Evolutionary conservation across 1,284 basidiomycete species (phyloP), one percentile per base, ranked within the genome.

Genomic region (Retiboletus flavoniger): DNA sequence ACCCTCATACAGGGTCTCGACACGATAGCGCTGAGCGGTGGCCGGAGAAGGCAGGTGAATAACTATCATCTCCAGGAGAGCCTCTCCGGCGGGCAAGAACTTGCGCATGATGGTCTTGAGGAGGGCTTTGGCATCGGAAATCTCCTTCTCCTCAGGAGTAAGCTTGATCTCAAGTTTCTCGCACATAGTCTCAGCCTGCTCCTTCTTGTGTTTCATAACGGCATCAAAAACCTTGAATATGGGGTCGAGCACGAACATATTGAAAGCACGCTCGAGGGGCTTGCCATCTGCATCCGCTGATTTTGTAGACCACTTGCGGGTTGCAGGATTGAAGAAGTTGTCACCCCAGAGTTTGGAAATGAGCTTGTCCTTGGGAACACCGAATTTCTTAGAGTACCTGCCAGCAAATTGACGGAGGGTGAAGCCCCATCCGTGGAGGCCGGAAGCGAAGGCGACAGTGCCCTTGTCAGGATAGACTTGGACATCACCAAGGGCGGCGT

Each of bases 201-300:
- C 96, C 83, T 97, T 99, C 84, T 99, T 98, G 85, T 91, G 98
- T 86, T 99, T 98, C 95, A 98, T 99, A 78, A 98, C 93, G 65
- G 92, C 89, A 69, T 98, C 95, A 78, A 99, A 99, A 74, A 99
- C 87, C 75, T 87, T 93, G 89, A 93, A 99, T 79, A 99, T 99
- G 63, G 97, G 97, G 79, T 99, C 97, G 65, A 99, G 91, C 59
- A 99, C 93, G 78, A 99, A 99, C 80, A 82, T 78, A 78, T 92
- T 95, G 84, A 95, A 96, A 52, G 92, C 90, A 76, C 91, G 93
- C 68, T 95, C 97, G 60, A 97, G 89, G 26, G 74, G 76, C 73
- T 95, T 95, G 72, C 93, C 94, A 67, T 96, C 92, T 57, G 85
- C 83, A 66, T 88, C 89, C 35, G 76, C 78, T 65, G 75, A 65